Evolutionary conservation across 164 flowering plant genomes (phyloP).

Genomic region (Taxillus chinensis): DNA sequence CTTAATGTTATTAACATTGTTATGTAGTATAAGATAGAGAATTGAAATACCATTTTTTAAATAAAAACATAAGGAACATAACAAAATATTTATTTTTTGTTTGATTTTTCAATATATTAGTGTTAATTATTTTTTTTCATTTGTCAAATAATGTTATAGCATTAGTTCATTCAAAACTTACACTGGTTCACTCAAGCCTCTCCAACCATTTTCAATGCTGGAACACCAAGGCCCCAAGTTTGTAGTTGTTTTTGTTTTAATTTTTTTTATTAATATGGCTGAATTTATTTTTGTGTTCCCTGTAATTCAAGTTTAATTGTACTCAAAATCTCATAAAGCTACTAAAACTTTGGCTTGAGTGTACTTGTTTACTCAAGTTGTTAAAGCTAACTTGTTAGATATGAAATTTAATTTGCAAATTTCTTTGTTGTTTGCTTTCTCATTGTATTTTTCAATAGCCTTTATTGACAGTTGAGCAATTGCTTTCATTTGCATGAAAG

Average conservation of each 20-base stretch:
- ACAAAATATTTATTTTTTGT: no score
- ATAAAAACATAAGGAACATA: no score
- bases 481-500: slow-evolving; percentile 98
- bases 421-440: background rate
- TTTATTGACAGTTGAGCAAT: slow-evolving; percentile 69
- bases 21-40: no score
- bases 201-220: slow-evolving; percentile 95
- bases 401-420: no score
- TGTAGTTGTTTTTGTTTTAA: no score
- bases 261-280: background rate
- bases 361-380: background rate
- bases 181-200: slow-evolving; percentile 99
- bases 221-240: slow-evolving; percentile 98
- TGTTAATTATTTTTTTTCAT: no score
- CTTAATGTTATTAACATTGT: no score
- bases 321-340: background rate
- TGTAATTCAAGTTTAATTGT: background rate
- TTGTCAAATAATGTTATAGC: no score
- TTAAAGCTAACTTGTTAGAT: no score
- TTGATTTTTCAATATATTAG: no score
- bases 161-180: no score
- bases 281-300: background rate
- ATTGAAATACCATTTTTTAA: no score
- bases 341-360: background rate
- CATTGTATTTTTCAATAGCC: slow-evolving; percentile 4